These are phyloP conservation scores for Diddensiella transvaalensis DNA, from an alignment of 805 yeast species.

Conservation along the genomic window DNA sequence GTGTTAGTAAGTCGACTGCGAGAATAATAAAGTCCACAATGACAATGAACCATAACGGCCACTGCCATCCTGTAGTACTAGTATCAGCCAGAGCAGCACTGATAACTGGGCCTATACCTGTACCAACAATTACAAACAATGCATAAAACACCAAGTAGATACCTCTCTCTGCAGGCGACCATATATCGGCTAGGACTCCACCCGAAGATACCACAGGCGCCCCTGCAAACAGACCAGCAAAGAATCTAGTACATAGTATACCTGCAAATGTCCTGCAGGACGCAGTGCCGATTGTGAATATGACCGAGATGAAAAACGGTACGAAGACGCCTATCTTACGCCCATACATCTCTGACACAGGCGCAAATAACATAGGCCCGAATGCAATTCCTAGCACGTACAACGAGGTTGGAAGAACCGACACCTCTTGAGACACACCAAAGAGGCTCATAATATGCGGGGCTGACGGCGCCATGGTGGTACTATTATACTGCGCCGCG, in stretches of 20 bases:
- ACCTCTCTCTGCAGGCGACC: conserved; percentile 49
- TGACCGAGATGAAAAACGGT: conserved; percentile 39
- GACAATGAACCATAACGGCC: conserved; percentile 53
- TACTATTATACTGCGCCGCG: conserved; percentile 44
- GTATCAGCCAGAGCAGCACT: conserved; percentile 45
- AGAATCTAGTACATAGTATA: conserved; percentile 52
- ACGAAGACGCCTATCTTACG: conserved; percentile 48
- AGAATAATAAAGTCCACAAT: conserved; percentile 37
- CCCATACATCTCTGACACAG: conserved; percentile 48
- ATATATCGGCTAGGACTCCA: conserved; percentile 57
- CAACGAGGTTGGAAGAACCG: conserved; percentile 52
- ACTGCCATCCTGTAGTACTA: conserved; percentile 49
- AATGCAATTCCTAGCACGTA: conserved; percentile 64
- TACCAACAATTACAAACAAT: conserved; percentile 44
- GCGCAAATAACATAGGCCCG: conserved; percentile 67
- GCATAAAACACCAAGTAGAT: conserved; percentile 49
- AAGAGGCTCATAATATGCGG: conserved; percentile 36
- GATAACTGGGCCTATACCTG: conserved; percentile 46
- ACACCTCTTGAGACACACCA: conserved; percentile 45
- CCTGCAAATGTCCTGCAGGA: conserved; percentile 48
- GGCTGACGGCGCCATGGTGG: conserved; percentile 42
- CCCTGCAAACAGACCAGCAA: conserved; percentile 57
- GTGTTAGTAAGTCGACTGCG: conserved; percentile 36
- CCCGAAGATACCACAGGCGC: conserved; percentile 60
- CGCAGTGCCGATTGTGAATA: conserved; percentile 50